Percentiles rank a stretch among this genome's conserved stretches.
These are phyloP conservation scores for Heliosperma pusillum DNA, from an alignment of 148 eudicot species.

Conservation along the genomic window DNA sequence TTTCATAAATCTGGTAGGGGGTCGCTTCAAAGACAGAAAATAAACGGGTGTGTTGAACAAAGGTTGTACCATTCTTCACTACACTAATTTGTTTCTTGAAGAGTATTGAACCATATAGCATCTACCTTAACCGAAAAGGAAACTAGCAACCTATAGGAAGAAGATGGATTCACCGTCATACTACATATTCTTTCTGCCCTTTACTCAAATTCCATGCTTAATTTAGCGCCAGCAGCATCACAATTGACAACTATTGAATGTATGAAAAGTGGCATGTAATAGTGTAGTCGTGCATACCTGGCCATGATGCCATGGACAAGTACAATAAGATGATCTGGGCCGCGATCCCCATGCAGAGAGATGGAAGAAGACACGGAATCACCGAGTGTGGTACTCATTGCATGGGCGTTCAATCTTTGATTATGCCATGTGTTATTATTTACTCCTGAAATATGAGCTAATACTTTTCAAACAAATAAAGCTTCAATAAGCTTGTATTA, in stretches of 20 bases:
- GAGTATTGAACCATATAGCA: background rate
- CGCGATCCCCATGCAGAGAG: slow-evolving; percentile 31
- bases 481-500: no score
- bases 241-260: background rate
- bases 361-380: slow-evolving; percentile 39
- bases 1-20: background rate
- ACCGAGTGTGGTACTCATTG: slow-evolving; percentile 64
- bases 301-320: slow-evolving; percentile 98
- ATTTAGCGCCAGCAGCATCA: background rate
- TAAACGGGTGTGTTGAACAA: background rate
- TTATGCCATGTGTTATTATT: slow-evolving; percentile 37
- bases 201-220: background rate
- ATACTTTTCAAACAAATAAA: slow-evolving; percentile 1
- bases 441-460: slow-evolving; percentile 40
- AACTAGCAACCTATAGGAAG: background rate
- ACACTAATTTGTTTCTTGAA: background rate
- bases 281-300: slow-evolving; percentile 40
- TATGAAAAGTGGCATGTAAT: background rate
- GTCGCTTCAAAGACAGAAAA: background rate
- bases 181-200: background rate
- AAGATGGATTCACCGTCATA: no score
- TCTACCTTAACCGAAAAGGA: no score
- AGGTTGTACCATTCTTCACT: background rate
- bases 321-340: slow-evolving; percentile 91
- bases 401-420: slow-evolving; percentile 42